Evolutionary conservation across 371 early-diverging fungal genomes (phyloP), one percentile per base, ranked within the genome.

Genomic region (Rhizomucor pusillus): DNA sequence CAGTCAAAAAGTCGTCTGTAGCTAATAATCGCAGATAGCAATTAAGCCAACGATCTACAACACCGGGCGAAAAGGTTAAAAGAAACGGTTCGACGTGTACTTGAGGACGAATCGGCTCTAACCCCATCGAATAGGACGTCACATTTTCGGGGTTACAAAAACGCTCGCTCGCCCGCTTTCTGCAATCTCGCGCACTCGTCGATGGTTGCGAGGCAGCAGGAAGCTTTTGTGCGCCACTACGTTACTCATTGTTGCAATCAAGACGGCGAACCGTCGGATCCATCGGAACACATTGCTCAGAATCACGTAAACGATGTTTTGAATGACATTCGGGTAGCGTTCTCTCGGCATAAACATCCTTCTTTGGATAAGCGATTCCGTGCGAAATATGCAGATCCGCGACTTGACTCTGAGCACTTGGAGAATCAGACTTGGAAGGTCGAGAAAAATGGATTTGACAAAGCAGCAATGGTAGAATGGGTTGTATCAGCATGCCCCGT

Each of bases 371-470:
- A 10, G 14, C 41, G 41, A 12, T 11, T 12, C n/a, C 48, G 40
- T 1, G 29, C 34, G 16, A 46, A 43, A 24, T 74, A 71, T 51
- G 49, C 49, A n/a, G 60, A 64, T 50, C 56, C 59, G 12, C 23
- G 35, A 9, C 34, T 58, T 14, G 59, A 58, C 34, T 47, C 50
- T 10, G 56, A 66, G 14, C 36, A 62, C 16, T 43, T 51, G 25
- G 63, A 68, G 40, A 54, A 64, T 18, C 75, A 68, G 24, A 11
- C 23, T 5, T 74, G 75, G 75, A 71, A 71, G 25, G 33, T 50
- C 12, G 24, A 13, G 1, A 51, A 56, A 1, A 4, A 43, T 59
- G 62, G 65, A 1, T 64, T 52, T 47, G 49, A 52, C 37, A 19
- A 47, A 44, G 52, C 57, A 5, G 56, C 67, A n/a, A 50, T 60